A percentile compares a stretch with the other conserved stretches of the same genome.
phyloP scores from a whole-genome alignment of 164 flowering plant species.

The Annona squamosa region DNA sequence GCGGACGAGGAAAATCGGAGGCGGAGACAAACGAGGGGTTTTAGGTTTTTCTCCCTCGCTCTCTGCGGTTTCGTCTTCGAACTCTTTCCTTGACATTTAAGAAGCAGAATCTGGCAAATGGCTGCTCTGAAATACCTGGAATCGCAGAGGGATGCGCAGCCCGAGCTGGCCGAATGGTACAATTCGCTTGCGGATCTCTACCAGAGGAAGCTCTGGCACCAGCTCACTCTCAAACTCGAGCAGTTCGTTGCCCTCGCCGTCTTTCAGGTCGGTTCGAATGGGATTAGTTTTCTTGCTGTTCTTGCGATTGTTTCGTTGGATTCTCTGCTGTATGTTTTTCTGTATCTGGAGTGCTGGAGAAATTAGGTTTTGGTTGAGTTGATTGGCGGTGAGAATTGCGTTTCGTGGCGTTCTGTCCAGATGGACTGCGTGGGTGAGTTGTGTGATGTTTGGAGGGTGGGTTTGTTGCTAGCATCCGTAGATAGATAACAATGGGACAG shows the following conservation, averaged over 20 bases:
- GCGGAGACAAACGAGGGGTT: not conserved
- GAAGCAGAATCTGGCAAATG: constrained; percentile 28
- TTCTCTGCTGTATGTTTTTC: not conserved
- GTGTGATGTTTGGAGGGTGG: not conserved
- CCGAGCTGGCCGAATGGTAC: constrained; percentile 92
- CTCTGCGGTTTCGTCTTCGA: not conserved
- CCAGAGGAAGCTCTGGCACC: constrained; percentile 95
- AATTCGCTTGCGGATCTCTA: constrained; percentile 80
- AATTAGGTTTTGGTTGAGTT: not conserved
- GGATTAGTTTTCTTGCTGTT: not conserved
- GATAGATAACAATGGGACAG: not conserved
- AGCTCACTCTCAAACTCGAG: constrained; percentile 88
- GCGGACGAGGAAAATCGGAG: not conserved
- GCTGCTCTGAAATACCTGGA: constrained; percentile 82
- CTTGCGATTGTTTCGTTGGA: too few species aligned
- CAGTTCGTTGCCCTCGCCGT: constrained; percentile 85
- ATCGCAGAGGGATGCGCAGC: constrained; percentile 57
- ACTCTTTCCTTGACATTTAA: not conserved
- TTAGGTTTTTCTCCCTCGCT: not conserved
- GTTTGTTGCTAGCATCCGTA: not conserved
- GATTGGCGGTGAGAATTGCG: not conserved
- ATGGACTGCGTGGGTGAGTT: not conserved
- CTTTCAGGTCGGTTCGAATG: constrained; percentile 39
- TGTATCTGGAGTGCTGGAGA: too few species aligned
- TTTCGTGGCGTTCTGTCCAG: not conserved